A percentile compares a stretch with the other conserved stretches of the same genome.
Conservation (phyloP, 2,329 filamentous ascomycete species). For the Lachnellula subtilissima region DNA sequence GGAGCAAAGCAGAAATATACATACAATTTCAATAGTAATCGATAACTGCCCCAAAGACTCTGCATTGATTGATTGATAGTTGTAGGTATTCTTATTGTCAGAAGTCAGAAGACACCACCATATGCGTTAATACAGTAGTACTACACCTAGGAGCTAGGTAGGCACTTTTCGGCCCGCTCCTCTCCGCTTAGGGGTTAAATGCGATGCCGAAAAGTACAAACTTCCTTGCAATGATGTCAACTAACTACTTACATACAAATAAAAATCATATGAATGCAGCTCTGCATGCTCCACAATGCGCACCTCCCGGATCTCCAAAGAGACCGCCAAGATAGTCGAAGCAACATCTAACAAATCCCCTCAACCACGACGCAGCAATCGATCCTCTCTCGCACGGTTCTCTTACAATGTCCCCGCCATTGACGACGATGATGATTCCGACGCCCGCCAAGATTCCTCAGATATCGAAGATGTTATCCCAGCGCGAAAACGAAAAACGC, state of each 20-base stretch:
- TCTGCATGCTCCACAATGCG: slow-evolving; percentile 21
- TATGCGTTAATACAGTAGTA: no score
- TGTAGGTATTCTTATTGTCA: not conserved
- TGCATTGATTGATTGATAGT: not conserved
- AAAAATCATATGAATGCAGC: not conserved
- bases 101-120: not conserved
- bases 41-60: not conserved
- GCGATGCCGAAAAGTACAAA: not conserved
- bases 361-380: slow-evolving; percentile 43
- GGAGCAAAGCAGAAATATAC: not conserved
- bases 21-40: not conserved
- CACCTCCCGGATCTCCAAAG: slow-evolving; percentile 53
- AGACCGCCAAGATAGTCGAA: slow-evolving; percentile 53
- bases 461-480: slow-evolving; percentile 56
- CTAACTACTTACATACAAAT: not conserved
- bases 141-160: no score
- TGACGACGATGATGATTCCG: slow-evolving; percentile 19
- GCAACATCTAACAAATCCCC: slow-evolving; percentile 35
- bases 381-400: slow-evolving; percentile 47
- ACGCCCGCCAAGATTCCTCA: slow-evolving; percentile 6
- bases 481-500: slow-evolving; percentile 46
- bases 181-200: not conserved
- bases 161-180: not conserved
- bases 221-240: not conserved
- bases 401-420: slow-evolving; percentile 32